These are phyloP conservation scores for Nigrospora oryzae DNA, from an alignment of 2,329 filamentous ascomycete species.

Conservation along the genomic window DNA sequence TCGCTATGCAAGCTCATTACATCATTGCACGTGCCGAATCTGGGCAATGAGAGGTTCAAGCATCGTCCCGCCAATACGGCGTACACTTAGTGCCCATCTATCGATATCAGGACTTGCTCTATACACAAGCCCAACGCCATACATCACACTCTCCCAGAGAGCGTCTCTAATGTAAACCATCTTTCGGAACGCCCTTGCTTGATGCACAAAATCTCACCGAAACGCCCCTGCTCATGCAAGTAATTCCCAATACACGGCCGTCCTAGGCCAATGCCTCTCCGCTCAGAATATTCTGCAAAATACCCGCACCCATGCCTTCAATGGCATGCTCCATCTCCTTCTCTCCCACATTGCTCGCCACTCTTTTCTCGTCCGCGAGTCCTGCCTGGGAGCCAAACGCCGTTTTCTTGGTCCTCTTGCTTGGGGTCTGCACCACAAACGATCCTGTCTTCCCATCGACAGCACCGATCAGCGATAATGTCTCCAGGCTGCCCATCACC, in stretches of 20 bases:
- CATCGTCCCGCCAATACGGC: no score
- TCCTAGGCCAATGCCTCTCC: conserved; percentile 48
- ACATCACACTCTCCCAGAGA: no score
- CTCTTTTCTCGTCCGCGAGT: conserved; percentile 62
- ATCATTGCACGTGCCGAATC: no score
- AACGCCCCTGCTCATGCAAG: neutral
- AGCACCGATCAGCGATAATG: conserved; percentile 67
- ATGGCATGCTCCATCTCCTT: conserved; percentile 69
- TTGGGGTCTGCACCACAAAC: conserved; percentile 60
- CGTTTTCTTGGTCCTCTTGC: conserved; percentile 54
- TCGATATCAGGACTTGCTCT: no score
- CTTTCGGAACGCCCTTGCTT: conserved; percentile 8
- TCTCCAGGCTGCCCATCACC: conserved; percentile 83
- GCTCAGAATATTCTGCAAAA: conserved; percentile 53
- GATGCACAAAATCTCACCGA: neutral
- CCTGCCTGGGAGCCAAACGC: conserved; percentile 36
- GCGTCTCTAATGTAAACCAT: neutral
- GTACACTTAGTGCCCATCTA: no score
- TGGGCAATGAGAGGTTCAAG: no score
- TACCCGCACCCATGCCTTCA: conserved; percentile 51
- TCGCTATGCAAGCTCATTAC: no score
- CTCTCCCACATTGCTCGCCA: conserved; percentile 73
- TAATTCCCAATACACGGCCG: neutral
- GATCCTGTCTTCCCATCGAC: conserved; percentile 64
- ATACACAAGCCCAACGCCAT: no score